Conservation (phyloP, 2,329 filamentous ascomycete genomes). For the Ascochyta viciae-villosae region DNA sequence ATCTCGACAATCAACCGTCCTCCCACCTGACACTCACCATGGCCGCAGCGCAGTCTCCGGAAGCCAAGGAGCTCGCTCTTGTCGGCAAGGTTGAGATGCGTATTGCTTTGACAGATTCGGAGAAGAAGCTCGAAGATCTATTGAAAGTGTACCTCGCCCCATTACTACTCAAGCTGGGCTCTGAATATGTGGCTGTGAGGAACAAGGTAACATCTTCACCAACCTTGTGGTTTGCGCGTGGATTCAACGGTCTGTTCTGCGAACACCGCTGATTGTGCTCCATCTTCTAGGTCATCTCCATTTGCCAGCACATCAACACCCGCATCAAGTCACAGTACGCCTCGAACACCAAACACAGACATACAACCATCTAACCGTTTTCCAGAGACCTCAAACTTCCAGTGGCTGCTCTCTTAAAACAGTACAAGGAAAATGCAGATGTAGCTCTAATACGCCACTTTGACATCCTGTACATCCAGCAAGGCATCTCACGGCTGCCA, state of each 20-base stretch:
- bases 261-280: conserved; percentile 43
- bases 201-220: conserved; percentile 65
- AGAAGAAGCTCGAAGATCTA: conserved; percentile 79
- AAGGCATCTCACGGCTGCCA: conserved; percentile 72
- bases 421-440: conserved; percentile 78
- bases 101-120: conserved; percentile 82
- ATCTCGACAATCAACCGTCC: conserved; percentile 5
- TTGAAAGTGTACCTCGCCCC: conserved; percentile 82
- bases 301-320: conserved; percentile 76
- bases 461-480: conserved; percentile 87
- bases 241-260: neutral
- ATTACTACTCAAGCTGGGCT: conserved; percentile 84
- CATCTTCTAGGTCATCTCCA: conserved; percentile 63
- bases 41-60: conserved; percentile 47
- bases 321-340: conserved; percentile 63
- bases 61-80: conserved; percentile 79
- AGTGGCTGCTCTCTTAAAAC: conserved; percentile 81
- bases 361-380: conserved; percentile 19
- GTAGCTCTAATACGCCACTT: conserved; percentile 83
- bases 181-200: conserved; percentile 79
- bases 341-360: neutral
- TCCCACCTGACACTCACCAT: conserved; percentile 28
- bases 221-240: neutral
- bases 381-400: conserved; percentile 73
- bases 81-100: conserved; percentile 85